Conservation (phyloP, 1,284 basidiomycete genomes). For the Trichosporon coremiiforme region DNA sequence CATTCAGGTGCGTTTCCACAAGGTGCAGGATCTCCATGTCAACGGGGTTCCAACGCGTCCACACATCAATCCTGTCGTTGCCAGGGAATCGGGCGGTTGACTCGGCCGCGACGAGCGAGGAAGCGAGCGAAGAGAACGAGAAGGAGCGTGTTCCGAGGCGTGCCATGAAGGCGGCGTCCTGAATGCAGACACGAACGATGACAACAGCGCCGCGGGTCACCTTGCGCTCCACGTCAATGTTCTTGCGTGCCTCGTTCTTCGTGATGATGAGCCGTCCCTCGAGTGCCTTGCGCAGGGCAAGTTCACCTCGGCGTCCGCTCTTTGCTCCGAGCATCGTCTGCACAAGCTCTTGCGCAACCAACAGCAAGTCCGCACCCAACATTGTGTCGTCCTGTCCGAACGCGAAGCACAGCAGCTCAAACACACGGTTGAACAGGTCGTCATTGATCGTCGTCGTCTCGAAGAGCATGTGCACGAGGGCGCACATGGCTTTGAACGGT, state of each 20-base stretch:
- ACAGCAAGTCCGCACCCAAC: slow-evolving; percentile 33
- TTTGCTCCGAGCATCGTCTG: slow-evolving; percentile 41
- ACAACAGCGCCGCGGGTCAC: slow-evolving; percentile 48
- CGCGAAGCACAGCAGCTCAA: slow-evolving; percentile 45
- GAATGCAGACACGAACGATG: slow-evolving; percentile 38
- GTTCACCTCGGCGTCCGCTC: slow-evolving; percentile 45
- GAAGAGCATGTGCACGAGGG: slow-evolving; percentile 40
- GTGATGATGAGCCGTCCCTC: slow-evolving; percentile 39
- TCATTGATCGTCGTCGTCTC: slow-evolving; percentile 41
- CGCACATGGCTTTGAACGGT: slow-evolving; percentile 38
- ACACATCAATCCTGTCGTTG: slow-evolving; percentile 35
- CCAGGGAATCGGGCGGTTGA: slow-evolving; percentile 39
- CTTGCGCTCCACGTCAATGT: slow-evolving; percentile 41
- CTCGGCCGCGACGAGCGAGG: slow-evolving; percentile 44
- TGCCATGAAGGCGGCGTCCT: slow-evolving; percentile 35
- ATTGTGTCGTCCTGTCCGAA: slow-evolving; percentile 44
- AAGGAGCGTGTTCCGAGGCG: slow-evolving; percentile 28
- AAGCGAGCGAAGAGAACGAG: slow-evolving; percentile 42
- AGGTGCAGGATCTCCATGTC: slow-evolving; percentile 50
- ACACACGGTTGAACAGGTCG: slow-evolving; percentile 43
- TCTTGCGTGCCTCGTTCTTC: slow-evolving; percentile 30
- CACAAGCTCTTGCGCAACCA: slow-evolving; percentile 38
- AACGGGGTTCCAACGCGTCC: slow-evolving; percentile 44
- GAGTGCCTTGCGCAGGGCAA: slow-evolving; percentile 42
- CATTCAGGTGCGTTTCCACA: slow-evolving; percentile 45